Evolutionary conservation across 2,329 filamentous ascomycete species (phyloP), one percentile per base, ranked within the genome.

Genomic region (Capronia americana): DNA sequence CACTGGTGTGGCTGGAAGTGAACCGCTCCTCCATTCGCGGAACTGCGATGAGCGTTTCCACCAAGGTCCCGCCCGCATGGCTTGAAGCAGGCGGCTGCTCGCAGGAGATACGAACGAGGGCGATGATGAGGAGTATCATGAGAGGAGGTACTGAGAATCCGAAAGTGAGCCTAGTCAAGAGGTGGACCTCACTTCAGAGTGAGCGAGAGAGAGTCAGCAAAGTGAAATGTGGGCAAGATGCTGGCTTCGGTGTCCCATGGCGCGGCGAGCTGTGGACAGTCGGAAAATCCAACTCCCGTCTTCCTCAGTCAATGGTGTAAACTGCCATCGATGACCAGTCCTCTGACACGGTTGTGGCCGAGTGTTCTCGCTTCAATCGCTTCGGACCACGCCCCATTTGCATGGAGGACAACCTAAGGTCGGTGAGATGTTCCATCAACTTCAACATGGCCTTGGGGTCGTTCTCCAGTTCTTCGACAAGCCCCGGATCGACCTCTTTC

Each of bases 381-480:
- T 51, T 51, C 0, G 20, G 20, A 10, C 48, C 38, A 6, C 38
- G 38, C 10, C 48, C 48, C 26, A 51, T 4, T 23, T 28, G 23
- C 20, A 10, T 14, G 23, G 12, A 24, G 3, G 20, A 26, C 23
- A 28, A 1, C 10, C 20, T 23, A 6, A 51, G 20, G 48, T 51
- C 48, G 14, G 48, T 28, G 20, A 51, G 24, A 28, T 17, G 2
- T 10, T 51, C 20, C 48, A 51, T 28, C 20, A 24, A 17, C 20
- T 51, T 51, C 48, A 51, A 12, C 48, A 51, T 51, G 20, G 24
- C 10, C 11, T 51, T 51, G 48, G 48, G 48, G 26, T 51, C 48
- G 10, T 51, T 28, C 48, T 24, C 48, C 23, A 51, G 23, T 28
- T 51, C 48, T 17, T 51, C 48, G 20, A 17, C 20, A 5, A 51